Evolutionary conservation across 352 stramenopile species (phyloP).

Genomic region (Globisporangium acanthophoron): DNA sequence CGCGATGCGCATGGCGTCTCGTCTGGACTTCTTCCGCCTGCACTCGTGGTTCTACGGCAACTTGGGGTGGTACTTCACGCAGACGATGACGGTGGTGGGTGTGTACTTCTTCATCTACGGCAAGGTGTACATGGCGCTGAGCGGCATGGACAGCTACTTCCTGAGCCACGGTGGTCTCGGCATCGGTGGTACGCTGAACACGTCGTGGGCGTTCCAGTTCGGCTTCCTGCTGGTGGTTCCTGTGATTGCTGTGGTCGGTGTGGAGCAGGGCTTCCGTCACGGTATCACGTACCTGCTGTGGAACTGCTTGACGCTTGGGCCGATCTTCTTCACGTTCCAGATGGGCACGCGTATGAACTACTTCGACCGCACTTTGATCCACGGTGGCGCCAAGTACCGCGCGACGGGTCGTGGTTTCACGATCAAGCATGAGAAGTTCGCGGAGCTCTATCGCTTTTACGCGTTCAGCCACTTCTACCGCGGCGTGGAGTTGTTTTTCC

Average conservation of each 20-base stretch:
- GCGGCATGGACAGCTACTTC: slow-evolving; percentile 89
- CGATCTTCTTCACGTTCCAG: slow-evolving; percentile 99
- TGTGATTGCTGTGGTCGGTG: slow-evolving; percentile 92
- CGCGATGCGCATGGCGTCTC: slow-evolving; percentile 30
- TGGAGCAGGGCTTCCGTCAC: slow-evolving; percentile 95
- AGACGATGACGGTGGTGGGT: slow-evolving; percentile 96
- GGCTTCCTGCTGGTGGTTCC: slow-evolving; percentile 96
- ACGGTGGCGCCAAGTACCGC: slow-evolving; percentile 97
- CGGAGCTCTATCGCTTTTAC: slow-evolving; percentile 97
- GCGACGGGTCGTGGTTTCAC: slow-evolving; percentile 98
- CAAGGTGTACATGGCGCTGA: slow-evolving; percentile 94
- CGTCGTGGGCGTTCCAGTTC: slow-evolving; percentile 94
- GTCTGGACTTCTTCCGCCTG: slow-evolving; percentile 9
- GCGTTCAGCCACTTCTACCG: slow-evolving; percentile 97
- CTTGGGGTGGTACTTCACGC: slow-evolving; percentile 98
- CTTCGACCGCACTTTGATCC: slow-evolving; percentile 97
- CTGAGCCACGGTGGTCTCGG: slow-evolving; percentile 91
- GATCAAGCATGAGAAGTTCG: slow-evolving; percentile 97
- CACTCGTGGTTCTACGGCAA: slow-evolving; percentile 95
- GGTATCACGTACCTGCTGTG: slow-evolving; percentile 91
- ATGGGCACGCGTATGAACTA: slow-evolving; percentile 99
- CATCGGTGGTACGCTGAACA: slow-evolving; percentile 94
- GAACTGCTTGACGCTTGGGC: slow-evolving; percentile 96
- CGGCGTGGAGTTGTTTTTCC: slow-evolving; percentile 91
- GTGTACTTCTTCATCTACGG: slow-evolving; percentile 99